These are phyloP conservation scores for Metarhizium guizhouense DNA, from an alignment of 2,329 filamentous ascomycete species.

Conservation along the genomic window DNA sequence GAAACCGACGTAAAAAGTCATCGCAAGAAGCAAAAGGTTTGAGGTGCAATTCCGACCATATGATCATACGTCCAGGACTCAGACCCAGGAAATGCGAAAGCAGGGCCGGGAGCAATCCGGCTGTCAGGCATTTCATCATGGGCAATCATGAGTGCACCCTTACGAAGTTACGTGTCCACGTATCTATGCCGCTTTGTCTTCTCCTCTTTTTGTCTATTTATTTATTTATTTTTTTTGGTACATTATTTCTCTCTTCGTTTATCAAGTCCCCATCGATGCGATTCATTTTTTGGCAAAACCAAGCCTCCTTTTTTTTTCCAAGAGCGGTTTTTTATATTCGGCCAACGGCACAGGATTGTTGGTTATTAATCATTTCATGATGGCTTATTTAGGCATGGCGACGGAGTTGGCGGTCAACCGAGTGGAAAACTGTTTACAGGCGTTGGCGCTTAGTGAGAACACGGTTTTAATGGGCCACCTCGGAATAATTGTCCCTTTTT, in stretches of 20 bases:
- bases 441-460: background rate
- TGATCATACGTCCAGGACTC: background rate
- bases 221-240: background rate
- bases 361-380: background rate
- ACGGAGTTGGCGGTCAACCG: background rate
- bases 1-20: slow-evolving; percentile 11
- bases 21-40: slow-evolving; percentile 23
- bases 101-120: background rate
- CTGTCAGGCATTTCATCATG: background rate
- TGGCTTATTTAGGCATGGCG: background rate
- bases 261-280: too few species aligned
- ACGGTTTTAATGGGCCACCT: background rate
- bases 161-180: background rate
- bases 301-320: background rate
- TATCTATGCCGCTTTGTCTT: background rate
- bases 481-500: background rate
- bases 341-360: background rate
- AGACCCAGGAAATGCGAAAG: background rate
- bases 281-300: background rate
- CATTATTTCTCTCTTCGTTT: background rate
- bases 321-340: background rate
- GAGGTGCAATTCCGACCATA: slow-evolving; percentile 4
- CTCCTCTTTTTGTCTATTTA: background rate
- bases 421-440: background rate
- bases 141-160: background rate